phyloP scores from a whole-genome alignment of 345 rosid species.

The Abelmoschus esculentus region DNA sequence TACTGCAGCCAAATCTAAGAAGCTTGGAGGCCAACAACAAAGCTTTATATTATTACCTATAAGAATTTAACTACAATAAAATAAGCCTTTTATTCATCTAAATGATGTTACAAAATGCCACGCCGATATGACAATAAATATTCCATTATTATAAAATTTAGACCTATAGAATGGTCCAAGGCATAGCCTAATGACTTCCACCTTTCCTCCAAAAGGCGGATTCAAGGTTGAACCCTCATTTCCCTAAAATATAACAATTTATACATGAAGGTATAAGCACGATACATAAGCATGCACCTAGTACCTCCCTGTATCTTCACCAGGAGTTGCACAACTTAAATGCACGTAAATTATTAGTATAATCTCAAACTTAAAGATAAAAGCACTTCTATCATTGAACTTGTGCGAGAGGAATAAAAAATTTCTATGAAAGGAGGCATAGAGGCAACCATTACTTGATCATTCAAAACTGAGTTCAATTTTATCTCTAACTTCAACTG shows the following conservation, averaged over 20 bases:
- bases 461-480: conserved; percentile 54
- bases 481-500: conserved; percentile 67
- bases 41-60: neutral
- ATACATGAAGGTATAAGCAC: neutral
- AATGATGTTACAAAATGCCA: neutral
- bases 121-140: neutral
- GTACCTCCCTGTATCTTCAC: neutral
- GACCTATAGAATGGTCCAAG: neutral
- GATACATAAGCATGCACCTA: neutral
- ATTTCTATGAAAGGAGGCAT: neutral
- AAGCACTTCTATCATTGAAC: neutral
- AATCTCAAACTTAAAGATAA: conserved; percentile 1
- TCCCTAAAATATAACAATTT: conserved; percentile 1
- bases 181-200: neutral
- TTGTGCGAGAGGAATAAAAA: neutral
- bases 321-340: neutral
- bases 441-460: conserved; percentile 49
- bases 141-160: neutral
- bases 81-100: neutral
- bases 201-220: neutral
- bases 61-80: neutral
- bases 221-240: neutral
- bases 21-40: neutral
- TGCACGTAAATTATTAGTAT: neutral
- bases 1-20: neutral